Evolutionary conservation across 495 filamentous ascomycete genomes (phyloP), one percentile per base, ranked within the genome.

Genomic region (Neurospora discreta): DNA sequence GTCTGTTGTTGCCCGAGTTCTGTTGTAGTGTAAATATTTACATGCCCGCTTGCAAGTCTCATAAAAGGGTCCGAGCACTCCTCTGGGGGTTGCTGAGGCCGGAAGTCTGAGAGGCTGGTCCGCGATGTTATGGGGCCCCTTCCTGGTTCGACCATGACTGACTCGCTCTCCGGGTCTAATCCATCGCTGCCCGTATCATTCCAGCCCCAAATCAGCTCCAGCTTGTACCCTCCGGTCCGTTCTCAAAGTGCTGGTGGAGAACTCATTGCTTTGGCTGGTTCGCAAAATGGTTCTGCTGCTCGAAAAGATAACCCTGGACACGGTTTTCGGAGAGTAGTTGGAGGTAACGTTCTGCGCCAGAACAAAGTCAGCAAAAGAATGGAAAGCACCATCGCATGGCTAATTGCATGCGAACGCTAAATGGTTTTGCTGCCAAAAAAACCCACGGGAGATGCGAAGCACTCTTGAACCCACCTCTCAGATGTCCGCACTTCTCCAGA

Each of bases 401-500:
- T 46, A 8, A n/a, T 33, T 18, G 8, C 20, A 42, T 68, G 69
- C 33, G 18, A 69, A 43, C 38, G 13, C 40, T n/a, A 41, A 43
- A 60, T 40, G 10, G 10, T 39, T 46, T 41, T 52, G 0, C 39
- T 42, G 2, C 39, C 40, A 23, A 5, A 70, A 20, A n/a, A 15
- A n/a, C n/a, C 38, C 60, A 52, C 13, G 18, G 16, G 33, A 39
- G 71, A 9, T 67, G 11, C 40, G 36, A 69, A 72, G 15, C 43
- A 46, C 52, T 23, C 71, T 41, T 41, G 18, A 33, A 85, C 91
- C 84, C 75, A 98, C 95, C 94, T 90, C 96, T 88, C 83, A 97
- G 82, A 78, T 85, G 83, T 77, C 93, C 93, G 82, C 95, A 99
- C 85, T 98, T 99, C 88, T 97, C 95, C 75, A 98, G 81, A 82